Evolutionary conservation across 371 early-diverging fungal genomes (phyloP).

Genomic region (Massospora cicadina): DNA sequence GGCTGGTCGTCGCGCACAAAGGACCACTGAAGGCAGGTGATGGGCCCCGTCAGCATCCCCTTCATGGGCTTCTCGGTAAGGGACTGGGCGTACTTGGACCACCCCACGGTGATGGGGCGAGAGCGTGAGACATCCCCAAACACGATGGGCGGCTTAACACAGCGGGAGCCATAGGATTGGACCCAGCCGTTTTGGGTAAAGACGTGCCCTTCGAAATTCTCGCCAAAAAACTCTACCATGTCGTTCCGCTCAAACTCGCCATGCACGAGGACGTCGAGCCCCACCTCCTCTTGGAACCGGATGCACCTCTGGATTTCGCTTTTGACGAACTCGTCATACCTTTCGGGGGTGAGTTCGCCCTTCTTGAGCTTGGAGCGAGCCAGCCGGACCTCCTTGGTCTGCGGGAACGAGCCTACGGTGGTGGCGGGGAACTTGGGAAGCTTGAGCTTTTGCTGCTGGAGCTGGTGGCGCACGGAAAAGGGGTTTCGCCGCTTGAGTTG

Average conservation of each 20-base stretch:
- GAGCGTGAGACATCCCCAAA: conserved; percentile 86
- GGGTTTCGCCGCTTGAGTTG: conserved; percentile 56
- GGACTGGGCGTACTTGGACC: conserved; percentile 67
- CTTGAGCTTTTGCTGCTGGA: conserved; percentile 59
- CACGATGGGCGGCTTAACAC: conserved; percentile 81
- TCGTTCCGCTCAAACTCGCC: conserved; percentile 94
- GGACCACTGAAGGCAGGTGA: conserved; percentile 91
- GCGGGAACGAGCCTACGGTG: conserved; percentile 96
- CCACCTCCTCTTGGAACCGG: conserved; percentile 69
- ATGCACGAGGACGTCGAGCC: conserved; percentile 87
- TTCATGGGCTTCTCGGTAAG: conserved; percentile 80
- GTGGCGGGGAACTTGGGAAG: conserved; percentile 90
- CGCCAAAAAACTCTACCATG: conserved; percentile 82
- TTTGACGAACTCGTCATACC: conserved; percentile 74
- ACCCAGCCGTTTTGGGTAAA: conserved; percentile 94
- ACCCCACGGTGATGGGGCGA: conserved; percentile 76
- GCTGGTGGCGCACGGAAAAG: conserved; percentile 51
- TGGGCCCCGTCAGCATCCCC: conserved; percentile 91
- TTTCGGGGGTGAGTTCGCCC: conserved; percentile 43
- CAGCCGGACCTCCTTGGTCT: conserved; percentile 86
- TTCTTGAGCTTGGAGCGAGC: conserved; percentile 78
- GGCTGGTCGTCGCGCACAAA: conserved; percentile 94
- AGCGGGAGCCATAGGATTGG: conserved; percentile 89
- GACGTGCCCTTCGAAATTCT: conserved; percentile 70
- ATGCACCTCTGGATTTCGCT: conserved; percentile 69